Conservation (phyloP, 2,329 filamentous ascomycete species). For the Epichloe sibirici region DNA sequence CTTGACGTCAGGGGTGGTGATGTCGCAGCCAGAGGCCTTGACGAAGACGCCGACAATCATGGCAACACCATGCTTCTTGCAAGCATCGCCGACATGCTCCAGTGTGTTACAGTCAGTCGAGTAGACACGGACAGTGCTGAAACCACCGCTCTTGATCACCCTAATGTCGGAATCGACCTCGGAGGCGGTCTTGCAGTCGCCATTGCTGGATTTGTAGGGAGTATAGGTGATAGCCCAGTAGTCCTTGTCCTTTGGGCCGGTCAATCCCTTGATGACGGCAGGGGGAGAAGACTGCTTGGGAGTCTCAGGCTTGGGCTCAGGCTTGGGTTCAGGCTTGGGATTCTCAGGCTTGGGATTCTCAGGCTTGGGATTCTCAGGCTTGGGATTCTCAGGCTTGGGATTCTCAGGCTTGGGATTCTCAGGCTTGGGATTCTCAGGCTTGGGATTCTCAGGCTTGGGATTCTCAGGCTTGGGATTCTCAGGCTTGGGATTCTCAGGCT, state of each 20-base stretch:
- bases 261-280: slow-evolving; percentile 14
- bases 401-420: too few species aligned
- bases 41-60: slow-evolving; percentile 86
- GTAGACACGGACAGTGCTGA: slow-evolving; percentile 70
- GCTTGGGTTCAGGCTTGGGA: background rate
- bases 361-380: too few species aligned
- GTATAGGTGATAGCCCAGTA: slow-evolving; percentile 74
- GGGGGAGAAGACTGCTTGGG: slow-evolving; percentile 7
- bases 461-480: too few species aligned
- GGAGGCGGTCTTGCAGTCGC: slow-evolving; percentile 51
- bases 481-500: too few species aligned
- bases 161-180: slow-evolving; percentile 49
- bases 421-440: too few species aligned
- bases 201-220: slow-evolving; percentile 47
- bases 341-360: too few species aligned
- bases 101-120: slow-evolving; percentile 83
- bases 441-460: too few species aligned
- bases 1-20: slow-evolving; percentile 47
- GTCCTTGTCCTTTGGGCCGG: slow-evolving; percentile 27
- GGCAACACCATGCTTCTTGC: slow-evolving; percentile 53
- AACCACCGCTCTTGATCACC: slow-evolving; percentile 51
- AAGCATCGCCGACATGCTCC: slow-evolving; percentile 59
- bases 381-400: too few species aligned
- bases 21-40: slow-evolving; percentile 48
- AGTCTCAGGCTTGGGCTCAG: slow-evolving; percentile 7